These are phyloP conservation scores for Scenedesmus sp. DNA, from an alignment of 163 green algal species.

Conservation along the genomic window DNA sequence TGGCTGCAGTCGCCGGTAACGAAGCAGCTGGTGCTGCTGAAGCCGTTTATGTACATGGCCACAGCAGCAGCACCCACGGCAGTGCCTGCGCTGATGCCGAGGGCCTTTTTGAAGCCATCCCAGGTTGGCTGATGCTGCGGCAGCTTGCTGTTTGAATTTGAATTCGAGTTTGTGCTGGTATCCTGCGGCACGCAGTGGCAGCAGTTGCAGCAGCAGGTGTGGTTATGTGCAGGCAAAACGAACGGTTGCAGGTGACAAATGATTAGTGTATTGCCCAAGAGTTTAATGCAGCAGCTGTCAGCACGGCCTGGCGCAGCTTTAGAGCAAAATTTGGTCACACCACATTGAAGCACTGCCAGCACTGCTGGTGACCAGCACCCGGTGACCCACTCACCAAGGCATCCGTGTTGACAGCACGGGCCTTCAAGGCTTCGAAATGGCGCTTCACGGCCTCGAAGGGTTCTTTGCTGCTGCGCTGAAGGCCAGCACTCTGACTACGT, in stretches of 20 bases:
- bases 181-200: neutral
- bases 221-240: neutral
- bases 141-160: neutral
- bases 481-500: neutral
- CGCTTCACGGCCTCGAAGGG: neutral
- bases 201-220: neutral
- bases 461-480: neutral
- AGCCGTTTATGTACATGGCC: constrained; percentile 40
- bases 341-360: neutral
- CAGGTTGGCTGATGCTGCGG: neutral
- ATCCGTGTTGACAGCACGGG: neutral
- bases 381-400: neutral
- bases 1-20: neutral
- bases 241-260: neutral
- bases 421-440: neutral
- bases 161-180: neutral
- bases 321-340: too few relatives aligned
- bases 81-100: neutral
- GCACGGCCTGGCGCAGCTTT: too few relatives aligned
- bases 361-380: neutral
- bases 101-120: neutral
- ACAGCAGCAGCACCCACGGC: constrained; percentile 8
- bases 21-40: constrained; percentile 3
- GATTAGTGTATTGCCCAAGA: neutral
- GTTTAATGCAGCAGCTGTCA: too few relatives aligned